These are phyloP conservation scores for Ogataea paraovalis DNA, from an alignment of 805 yeast genomes.

Conservation along the genomic window DNA sequence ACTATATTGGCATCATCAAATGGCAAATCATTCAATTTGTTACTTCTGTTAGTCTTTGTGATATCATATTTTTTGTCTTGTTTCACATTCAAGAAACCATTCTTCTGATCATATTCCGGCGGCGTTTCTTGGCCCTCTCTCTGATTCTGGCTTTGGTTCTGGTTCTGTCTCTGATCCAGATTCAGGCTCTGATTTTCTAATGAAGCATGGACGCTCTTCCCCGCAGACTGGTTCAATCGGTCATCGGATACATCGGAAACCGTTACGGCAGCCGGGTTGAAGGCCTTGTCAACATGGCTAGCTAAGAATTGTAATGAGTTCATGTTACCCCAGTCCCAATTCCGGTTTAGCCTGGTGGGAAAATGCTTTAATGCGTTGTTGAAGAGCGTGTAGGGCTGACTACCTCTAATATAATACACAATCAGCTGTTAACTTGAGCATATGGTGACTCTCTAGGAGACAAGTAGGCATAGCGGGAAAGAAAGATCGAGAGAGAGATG, in stretches of 20 bases:
- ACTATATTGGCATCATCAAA: constrained; percentile 20
- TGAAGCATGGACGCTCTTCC: too few species aligned
- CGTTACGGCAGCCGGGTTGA: constrained; percentile 14
- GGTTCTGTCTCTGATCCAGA: background rate
- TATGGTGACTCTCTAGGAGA: too few species aligned
- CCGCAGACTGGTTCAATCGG: background rate
- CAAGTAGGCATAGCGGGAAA: too few species aligned
- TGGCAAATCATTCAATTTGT: background rate
- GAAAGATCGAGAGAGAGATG: too few species aligned
- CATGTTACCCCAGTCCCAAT: constrained; percentile 11
- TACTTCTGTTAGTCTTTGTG: background rate
- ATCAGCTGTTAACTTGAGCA: too few species aligned
- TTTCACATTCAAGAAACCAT: too few species aligned
- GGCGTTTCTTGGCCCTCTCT: too few species aligned
- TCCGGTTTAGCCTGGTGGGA: background rate
- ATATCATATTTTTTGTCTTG: background rate
- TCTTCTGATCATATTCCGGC: too few species aligned
- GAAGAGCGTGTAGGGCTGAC: too few species aligned
- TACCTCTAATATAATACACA: too few species aligned
- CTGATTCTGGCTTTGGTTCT: background rate
- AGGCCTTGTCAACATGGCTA: constrained; percentile 30
- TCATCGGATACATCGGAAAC: background rate
- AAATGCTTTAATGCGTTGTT: too few species aligned
- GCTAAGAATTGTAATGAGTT: constrained; percentile 32
- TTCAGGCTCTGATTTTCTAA: background rate